These are phyloP conservation scores for Amanita brunnescens DNA, from an alignment of 768 basidiomycete genomes.

Conservation along the genomic window DNA sequence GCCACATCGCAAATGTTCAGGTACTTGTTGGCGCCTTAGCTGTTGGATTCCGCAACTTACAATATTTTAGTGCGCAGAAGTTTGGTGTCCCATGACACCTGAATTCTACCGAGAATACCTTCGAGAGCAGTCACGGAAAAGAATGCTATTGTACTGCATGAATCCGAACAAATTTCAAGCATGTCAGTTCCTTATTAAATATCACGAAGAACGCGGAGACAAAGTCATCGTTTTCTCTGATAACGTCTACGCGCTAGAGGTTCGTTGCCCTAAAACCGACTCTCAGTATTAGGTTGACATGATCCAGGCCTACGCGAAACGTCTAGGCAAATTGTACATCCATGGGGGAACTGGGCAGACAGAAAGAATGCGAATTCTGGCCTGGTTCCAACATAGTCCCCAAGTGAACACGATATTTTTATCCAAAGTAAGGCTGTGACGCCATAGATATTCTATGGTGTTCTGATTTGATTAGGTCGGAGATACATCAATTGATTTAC, in stretches of 20 bases:
- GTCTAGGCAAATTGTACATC: slow-evolving; percentile 89
- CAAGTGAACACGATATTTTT: slow-evolving; percentile 97
- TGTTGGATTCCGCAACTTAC: background rate
- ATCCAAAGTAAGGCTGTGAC: slow-evolving; percentile 54
- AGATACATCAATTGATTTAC: slow-evolving; percentile 97
- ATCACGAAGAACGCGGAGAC: slow-evolving; percentile 95
- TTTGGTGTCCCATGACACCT: slow-evolving; percentile 99
- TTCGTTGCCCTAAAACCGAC: slow-evolving; percentile 23
- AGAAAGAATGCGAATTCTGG: slow-evolving; percentile 91
- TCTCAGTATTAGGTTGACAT: background rate
- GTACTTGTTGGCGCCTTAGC: slow-evolving; percentile 29
- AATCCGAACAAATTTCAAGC: slow-evolving; percentile 99
- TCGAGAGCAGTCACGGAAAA: slow-evolving; percentile 83
- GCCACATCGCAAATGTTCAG: slow-evolving; percentile 99
- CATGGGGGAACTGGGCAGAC: slow-evolving; percentile 93
- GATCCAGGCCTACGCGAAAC: slow-evolving; percentile 81
- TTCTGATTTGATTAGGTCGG: slow-evolving; percentile 56
- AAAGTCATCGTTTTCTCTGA: slow-evolving; percentile 99
- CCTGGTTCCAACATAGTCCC: slow-evolving; percentile 92
- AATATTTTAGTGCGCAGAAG: slow-evolving; percentile 80
- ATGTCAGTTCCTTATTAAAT: slow-evolving; percentile 97
- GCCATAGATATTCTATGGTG: background rate
- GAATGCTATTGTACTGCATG: slow-evolving; percentile 98
- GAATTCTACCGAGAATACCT: slow-evolving; percentile 99
- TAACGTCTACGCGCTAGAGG: slow-evolving; percentile 95